Base-by-base conservation (phyloP, 495 filamentous ascomycete species). In the Aspergillus affinis region DNA sequence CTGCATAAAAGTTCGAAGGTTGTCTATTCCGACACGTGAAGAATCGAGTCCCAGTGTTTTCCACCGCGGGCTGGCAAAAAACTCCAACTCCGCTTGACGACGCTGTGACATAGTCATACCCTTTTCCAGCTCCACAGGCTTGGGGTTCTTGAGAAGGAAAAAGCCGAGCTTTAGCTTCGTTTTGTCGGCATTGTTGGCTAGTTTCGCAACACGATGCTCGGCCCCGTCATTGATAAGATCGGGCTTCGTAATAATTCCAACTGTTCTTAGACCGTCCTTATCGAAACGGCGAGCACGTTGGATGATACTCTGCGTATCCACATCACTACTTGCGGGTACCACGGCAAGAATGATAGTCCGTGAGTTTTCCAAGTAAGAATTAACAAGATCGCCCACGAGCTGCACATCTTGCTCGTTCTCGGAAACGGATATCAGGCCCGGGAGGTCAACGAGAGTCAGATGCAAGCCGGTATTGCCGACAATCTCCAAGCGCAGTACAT, bases 161-260 rank as follows among this genome's bases (percentile, higher is more conserved):
- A 73, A 84, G 2, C 77, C 70, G 2, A 82, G 66, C 21, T 77
- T 79, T 13, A 85, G 58, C 50, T 69, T 77, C 2, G 73, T 76
- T 13, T 65, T 75, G 62, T 80, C 76, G 13, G 65, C 8, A 47
- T 77, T 79, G 18, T 77, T 77, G 0, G 71, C 76, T 8, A 80
- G 47, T 2, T 64, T 57, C 26, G 72, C 70, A 52, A 78, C 63
- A 20, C 68, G 63, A 9, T 36, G 20, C 47, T 78, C 69, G 0
- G 75, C 70, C 0, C 65, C 63, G 2, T 26, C 30, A 36, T 75
- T 76, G 54, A 78, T 73, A 4, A 78, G 71, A 64, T 84, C 75
- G 0, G 77, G 81, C 56, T 85, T 83, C 2, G 80, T 81, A 29
- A 84, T 81, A 20, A 83, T 80, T 0, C 83, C 85, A 2, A 89